phyloP scores from a whole-genome alignment of 768 basidiomycete species.

The Neoboletus subvelutipes region DNA sequence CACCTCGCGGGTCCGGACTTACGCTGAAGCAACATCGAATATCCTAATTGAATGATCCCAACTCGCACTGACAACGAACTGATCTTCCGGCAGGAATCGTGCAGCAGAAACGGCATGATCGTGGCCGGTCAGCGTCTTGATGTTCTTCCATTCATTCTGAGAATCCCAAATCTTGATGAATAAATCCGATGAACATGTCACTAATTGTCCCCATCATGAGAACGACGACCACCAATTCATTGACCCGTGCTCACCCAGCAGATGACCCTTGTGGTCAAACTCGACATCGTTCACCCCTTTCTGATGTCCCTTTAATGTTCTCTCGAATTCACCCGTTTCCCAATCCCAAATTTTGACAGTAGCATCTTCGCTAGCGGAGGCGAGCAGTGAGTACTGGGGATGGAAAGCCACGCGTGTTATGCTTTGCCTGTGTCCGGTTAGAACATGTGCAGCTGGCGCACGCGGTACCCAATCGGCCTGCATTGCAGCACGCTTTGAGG shows the following conservation, averaged over 20 bases:
- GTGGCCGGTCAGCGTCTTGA: constrained; percentile 83
- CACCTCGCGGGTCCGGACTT: constrained; percentile 29
- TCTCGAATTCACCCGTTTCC: constrained; percentile 92
- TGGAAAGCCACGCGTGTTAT: constrained; percentile 84
- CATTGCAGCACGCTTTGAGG: constrained; percentile 52
- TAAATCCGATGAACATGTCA: constrained; percentile 78
- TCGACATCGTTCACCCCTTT: constrained; percentile 85
- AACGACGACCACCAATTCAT: neutral
- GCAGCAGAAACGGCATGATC: constrained; percentile 90
- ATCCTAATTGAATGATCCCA: constrained; percentile 83
- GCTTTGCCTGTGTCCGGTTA: constrained; percentile 72
- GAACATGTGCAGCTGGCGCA: constrained; percentile 76
- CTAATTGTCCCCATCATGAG: constrained; percentile 14
- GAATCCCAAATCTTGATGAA: constrained; percentile 94
- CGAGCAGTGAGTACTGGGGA: constrained; percentile 78
- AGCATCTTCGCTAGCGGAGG: constrained; percentile 84
- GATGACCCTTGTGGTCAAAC: constrained; percentile 82
- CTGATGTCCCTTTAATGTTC: constrained; percentile 90
- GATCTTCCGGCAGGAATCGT: constrained; percentile 82
- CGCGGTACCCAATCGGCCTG: constrained; percentile 88
- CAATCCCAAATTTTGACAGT: constrained; percentile 96
- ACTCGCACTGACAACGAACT: constrained; percentile 81
- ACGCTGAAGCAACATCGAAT: constrained; percentile 88
- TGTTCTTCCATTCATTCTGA: constrained; percentile 86
- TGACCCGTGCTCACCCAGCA: constrained; percentile 58